Evolutionary conservation across 2,329 filamentous ascomycete species (phyloP).

Genomic region (Trichoderma lentiforme): DNA sequence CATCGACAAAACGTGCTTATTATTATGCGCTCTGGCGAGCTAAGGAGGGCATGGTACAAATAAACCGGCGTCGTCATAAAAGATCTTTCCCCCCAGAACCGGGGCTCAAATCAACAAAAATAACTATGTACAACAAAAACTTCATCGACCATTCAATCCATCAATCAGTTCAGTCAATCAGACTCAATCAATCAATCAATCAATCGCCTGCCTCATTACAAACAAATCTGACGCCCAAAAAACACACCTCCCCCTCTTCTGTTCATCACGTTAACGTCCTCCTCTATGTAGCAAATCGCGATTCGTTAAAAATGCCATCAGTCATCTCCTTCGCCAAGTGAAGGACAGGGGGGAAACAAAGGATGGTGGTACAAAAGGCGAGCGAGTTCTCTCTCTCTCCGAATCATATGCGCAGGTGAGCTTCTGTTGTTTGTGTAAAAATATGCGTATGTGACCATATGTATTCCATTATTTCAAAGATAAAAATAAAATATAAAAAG

Average conservation of each 20-base stretch:
- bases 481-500: constrained; percentile 1
- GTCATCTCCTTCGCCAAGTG: background rate
- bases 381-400: background rate
- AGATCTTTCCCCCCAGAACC: background rate
- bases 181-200: background rate
- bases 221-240: background rate
- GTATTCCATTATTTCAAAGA: constrained; percentile 12
- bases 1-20: background rate
- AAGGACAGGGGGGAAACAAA: background rate
- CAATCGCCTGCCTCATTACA: background rate
- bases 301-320: background rate
- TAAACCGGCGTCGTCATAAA: background rate
- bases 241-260: background rate
- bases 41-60: background rate
- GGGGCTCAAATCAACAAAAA: constrained; percentile 1
- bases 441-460: constrained; percentile 4
- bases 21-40: background rate
- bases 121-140: constrained; percentile 14
- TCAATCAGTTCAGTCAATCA: background rate
- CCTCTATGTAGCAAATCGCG: background rate
- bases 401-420: background rate
- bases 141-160: background rate
- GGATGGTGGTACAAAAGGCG: background rate
- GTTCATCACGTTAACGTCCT: background rate
- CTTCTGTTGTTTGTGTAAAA: background rate